These are phyloP conservation scores for Suillus clintonianus DNA, from an alignment of 768 basidiomycete genomes.

Conservation along the genomic window DNA sequence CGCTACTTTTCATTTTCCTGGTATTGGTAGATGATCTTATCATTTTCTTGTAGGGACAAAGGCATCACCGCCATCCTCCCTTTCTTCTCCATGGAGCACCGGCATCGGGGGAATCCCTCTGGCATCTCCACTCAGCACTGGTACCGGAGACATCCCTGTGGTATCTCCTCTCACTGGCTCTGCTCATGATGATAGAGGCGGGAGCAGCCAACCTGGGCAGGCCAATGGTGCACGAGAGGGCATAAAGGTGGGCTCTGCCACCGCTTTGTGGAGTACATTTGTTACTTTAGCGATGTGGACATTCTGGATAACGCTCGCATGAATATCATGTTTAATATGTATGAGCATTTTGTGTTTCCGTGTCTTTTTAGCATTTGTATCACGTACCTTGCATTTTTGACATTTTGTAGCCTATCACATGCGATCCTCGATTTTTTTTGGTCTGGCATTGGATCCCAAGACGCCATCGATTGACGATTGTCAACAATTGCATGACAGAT, in stretches of 20 bases:
- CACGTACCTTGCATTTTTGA: neutral
- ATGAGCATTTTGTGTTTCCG: neutral
- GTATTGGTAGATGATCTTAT: neutral
- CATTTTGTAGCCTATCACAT: neutral
- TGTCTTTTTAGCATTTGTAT: neutral
- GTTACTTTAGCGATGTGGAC: constrained; percentile 19
- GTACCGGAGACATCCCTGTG: constrained; percentile 29
- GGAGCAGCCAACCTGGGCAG: constrained; percentile 1
- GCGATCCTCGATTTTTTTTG: neutral
- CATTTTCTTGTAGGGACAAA: constrained; percentile 35
- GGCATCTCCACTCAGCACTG: constrained; percentile 24
- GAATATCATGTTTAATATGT: neutral
- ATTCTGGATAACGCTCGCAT: constrained; percentile 17
- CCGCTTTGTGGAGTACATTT: constrained; percentile 18
- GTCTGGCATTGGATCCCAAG: neutral
- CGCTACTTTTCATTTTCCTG: neutral
- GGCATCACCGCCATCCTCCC: constrained; percentile 41
- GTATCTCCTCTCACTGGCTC: constrained; percentile 12
- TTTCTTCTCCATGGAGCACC: constrained; percentile 22
- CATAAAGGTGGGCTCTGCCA: constrained; percentile 6
- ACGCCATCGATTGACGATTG: too few species aligned
- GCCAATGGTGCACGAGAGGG: constrained; percentile 19
- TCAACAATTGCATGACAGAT: neutral
- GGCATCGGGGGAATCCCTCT: constrained; percentile 32
- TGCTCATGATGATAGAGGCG: neutral